Percentiles rank a stretch among this genome's conserved stretches.
Conservation (phyloP, 169 alveolate genomes). For the Plasmodium fragile region DNA sequence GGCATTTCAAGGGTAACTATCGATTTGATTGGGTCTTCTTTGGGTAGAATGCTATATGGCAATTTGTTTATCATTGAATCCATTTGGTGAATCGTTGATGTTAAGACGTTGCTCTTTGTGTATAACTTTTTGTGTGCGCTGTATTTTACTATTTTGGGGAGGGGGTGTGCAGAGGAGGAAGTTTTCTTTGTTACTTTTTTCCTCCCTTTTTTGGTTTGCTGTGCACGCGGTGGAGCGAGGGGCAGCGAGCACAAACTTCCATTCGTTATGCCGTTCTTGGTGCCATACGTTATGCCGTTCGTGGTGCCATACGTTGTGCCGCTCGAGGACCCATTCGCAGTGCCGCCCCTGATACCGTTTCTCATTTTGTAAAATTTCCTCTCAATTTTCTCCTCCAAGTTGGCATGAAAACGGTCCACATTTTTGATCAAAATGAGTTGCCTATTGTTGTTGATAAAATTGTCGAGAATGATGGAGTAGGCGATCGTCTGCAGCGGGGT, state of each 20-base stretch:
- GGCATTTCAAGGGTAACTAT: neutral
- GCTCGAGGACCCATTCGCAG: too few species aligned
- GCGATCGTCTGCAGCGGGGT: neutral
- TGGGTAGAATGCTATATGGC: neutral
- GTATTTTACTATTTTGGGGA: neutral
- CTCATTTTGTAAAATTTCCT: neutral
- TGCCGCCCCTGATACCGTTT: neutral
- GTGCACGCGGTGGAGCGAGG: neutral
- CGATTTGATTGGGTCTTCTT: constrained; percentile 2
- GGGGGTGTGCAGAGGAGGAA: neutral
- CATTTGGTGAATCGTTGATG: neutral
- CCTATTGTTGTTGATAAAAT: constrained; percentile 25
- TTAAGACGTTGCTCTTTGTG: neutral
- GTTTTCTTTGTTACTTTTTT: neutral
- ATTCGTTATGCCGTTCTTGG: too few species aligned
- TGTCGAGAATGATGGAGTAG: constrained; percentile 37
- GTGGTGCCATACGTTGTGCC: too few species aligned
- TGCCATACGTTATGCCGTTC: too few species aligned
- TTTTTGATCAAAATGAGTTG: constrained; percentile 48
- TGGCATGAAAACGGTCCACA: neutral
- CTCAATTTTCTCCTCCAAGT: neutral
- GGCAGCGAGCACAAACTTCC: neutral
- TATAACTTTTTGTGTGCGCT: neutral
- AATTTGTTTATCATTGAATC: neutral
- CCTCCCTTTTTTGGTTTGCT: neutral